These are phyloP conservation scores for Crepidotus variabilis DNA, from an alignment of 768 basidiomycete genomes.

Conservation along the genomic window DNA sequence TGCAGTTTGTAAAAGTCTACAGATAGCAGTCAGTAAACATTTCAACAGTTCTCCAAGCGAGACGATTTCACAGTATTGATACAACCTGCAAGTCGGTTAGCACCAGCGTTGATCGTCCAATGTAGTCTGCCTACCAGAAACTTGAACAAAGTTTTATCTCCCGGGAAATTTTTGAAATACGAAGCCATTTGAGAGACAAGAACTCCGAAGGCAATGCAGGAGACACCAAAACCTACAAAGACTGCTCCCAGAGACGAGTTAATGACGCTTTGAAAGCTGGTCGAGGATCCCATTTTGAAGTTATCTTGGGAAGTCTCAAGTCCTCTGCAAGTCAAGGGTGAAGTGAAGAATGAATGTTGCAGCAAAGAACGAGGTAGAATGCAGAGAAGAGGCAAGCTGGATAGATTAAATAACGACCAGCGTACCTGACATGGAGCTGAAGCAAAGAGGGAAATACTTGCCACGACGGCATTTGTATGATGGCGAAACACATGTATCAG, in stretches of 20 bases:
- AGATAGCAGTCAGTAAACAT: not conserved
- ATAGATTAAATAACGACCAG: not conserved
- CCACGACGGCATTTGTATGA: not conserved
- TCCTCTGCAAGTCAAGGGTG: not conserved
- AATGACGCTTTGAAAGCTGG: slow-evolving; percentile 19
- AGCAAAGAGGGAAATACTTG: not conserved
- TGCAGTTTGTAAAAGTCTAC: slow-evolving; percentile 46
- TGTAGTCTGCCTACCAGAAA: slow-evolving; percentile 36
- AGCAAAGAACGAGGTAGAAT: not conserved
- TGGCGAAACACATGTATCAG: not conserved
- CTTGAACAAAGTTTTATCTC: slow-evolving; percentile 50
- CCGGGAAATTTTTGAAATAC: slow-evolving; percentile 53
- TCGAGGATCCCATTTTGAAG: slow-evolving; percentile 8
- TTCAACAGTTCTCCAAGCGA: too few species aligned
- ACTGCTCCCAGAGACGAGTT: slow-evolving; percentile 57
- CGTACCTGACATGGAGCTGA: not conserved
- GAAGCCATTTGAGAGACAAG: slow-evolving; percentile 49
- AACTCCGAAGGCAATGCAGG: slow-evolving; percentile 52
- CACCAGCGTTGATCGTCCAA: not conserved
- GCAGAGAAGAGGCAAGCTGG: not conserved
- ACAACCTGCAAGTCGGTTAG: slow-evolving; percentile 28
- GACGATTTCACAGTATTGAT: slow-evolving; percentile 28
- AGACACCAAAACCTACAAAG: slow-evolving; percentile 53
- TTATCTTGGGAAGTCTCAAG: too few species aligned
- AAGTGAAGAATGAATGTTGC: not conserved